Evolutionary conservation across 352 stramenopile species (phyloP).

Genomic region (Phytopythium oedochilum): DNA sequence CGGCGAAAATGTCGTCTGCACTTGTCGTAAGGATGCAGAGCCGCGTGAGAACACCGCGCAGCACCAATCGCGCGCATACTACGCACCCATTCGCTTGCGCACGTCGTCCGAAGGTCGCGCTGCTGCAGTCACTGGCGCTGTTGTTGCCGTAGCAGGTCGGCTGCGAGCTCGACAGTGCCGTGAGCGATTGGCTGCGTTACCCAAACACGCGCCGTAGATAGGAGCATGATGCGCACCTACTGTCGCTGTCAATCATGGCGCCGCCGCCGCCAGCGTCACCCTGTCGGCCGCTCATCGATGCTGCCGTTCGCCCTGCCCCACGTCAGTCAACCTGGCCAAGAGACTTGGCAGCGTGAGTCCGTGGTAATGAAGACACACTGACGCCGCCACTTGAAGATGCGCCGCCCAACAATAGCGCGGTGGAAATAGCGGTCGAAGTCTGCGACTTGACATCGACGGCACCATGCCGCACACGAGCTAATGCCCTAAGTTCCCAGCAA

Average conservation of each 20-base stretch:
- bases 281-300: not conserved
- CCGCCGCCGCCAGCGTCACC: not conserved
- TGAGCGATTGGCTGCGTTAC: not conserved
- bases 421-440: not conserved
- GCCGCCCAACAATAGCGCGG: not conserved
- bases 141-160: constrained; percentile 2
- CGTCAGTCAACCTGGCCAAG: not conserved
- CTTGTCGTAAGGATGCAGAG: too few relatives aligned
- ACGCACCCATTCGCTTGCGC: constrained; percentile 39
- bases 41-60: not conserved
- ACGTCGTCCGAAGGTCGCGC: constrained; percentile 27
- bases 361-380: not conserved
- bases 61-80: too few relatives aligned
- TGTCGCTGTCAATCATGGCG: not conserved
- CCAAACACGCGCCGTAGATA: not conserved
- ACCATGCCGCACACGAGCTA: not conserved
- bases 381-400: not conserved
- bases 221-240: not conserved
- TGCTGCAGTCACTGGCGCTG: not conserved
- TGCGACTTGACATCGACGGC: not conserved
- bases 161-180: not conserved
- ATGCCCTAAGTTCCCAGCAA: not conserved
- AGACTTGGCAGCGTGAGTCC: too few relatives aligned
- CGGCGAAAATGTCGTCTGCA: constrained; percentile 60
- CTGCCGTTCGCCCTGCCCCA: not conserved